Evolutionary conservation across 257 asterid genomes (phyloP).

Genomic region (Plantago elongata): DNA sequence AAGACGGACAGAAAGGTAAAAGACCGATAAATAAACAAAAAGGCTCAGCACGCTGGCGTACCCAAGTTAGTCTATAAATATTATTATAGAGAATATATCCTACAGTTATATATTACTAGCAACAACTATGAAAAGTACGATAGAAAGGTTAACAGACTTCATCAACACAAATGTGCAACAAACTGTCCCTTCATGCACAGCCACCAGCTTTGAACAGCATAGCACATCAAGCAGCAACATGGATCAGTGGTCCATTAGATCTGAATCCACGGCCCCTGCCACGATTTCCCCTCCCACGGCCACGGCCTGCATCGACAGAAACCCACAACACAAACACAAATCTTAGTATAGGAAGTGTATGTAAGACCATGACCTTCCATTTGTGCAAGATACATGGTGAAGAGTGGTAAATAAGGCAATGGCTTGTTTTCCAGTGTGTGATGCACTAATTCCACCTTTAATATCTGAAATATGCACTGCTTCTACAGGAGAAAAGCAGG

Average conservation of each 20-base stretch:
- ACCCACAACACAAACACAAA: neutral
- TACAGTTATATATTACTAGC: constrained; percentile 31
- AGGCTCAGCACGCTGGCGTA: constrained; percentile 35
- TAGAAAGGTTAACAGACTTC: constrained; percentile 30
- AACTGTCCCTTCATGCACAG: constrained; percentile 6
- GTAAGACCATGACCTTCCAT: neutral
- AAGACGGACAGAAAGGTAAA: constrained; percentile 3
- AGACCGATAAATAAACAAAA: constrained; percentile 25
- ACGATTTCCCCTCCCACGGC: constrained; percentile 71
- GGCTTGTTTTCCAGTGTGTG: too few species aligned
- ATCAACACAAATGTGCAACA: constrained; percentile 7
- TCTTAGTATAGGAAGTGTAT: too few species aligned
- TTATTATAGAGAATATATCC: constrained; percentile 31
- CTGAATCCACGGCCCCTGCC: constrained; percentile 82
- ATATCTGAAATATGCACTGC: too few species aligned
- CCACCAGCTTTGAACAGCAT: constrained; percentile 27
- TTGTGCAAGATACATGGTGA: neutral
- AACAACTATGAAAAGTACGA: constrained; percentile 21
- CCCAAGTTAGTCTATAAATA: constrained; percentile 31
- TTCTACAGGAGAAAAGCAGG: too few species aligned
- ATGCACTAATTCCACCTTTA: too few species aligned
- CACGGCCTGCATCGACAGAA: constrained; percentile 57
- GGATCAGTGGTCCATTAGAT: constrained; percentile 39
- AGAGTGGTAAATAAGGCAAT: too few species aligned
- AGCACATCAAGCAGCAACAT: constrained; percentile 38